Percentiles rank a stretch among this genome's conserved stretches.
Evolutionary conservation across 352 stramenopile genomes (phyloP).

Genomic region (Pythium scleroteichum): DNA sequence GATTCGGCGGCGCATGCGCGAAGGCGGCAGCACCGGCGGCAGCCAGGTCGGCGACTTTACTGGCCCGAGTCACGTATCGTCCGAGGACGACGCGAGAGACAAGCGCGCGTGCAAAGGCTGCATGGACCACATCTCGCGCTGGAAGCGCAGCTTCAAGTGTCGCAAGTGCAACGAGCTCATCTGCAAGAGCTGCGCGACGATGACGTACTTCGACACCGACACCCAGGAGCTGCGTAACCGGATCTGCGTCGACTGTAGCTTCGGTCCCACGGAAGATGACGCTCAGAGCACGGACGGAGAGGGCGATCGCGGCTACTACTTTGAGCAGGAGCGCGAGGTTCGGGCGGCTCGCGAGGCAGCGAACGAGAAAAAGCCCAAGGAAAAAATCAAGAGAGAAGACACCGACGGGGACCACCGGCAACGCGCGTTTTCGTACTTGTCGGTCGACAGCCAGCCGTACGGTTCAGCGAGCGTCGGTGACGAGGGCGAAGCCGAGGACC

Average conservation of each 20-base stretch:
- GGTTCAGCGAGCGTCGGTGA: not conserved
- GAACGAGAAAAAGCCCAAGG: not conserved
- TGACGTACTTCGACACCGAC: conserved; percentile 44
- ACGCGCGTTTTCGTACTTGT: conserved; percentile 25
- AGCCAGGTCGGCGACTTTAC: conserved; percentile 18
- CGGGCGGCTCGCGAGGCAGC: too few relatives aligned
- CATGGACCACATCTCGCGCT: conserved; percentile 58
- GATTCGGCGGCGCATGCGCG: conserved; percentile 46
- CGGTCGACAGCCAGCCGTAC: conserved; percentile 12
- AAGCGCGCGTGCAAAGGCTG: conserved; percentile 51
- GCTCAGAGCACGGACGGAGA: not conserved
- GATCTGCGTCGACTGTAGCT: conserved; percentile 51
- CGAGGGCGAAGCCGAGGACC: not conserved
- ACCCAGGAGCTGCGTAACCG: conserved; percentile 50
- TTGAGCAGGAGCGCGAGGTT: not conserved
- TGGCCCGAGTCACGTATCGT: conserved; percentile 17
- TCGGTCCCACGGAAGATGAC: conserved; percentile 5
- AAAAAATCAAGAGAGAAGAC: not conserved
- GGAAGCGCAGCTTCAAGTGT: conserved; percentile 58
- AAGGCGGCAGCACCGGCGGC: conserved; percentile 13
- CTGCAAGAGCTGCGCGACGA: conserved; percentile 60
- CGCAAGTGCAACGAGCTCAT: conserved; percentile 63
- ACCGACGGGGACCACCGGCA: not conserved
- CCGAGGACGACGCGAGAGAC: conserved; percentile 17
- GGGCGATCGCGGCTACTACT: not conserved